Percentiles rank a stretch among this genome's conserved stretches.
These are phyloP conservation scores for Polygonum aviculare DNA, from an alignment of 148 eudicot genomes.

Conservation along the genomic window DNA sequence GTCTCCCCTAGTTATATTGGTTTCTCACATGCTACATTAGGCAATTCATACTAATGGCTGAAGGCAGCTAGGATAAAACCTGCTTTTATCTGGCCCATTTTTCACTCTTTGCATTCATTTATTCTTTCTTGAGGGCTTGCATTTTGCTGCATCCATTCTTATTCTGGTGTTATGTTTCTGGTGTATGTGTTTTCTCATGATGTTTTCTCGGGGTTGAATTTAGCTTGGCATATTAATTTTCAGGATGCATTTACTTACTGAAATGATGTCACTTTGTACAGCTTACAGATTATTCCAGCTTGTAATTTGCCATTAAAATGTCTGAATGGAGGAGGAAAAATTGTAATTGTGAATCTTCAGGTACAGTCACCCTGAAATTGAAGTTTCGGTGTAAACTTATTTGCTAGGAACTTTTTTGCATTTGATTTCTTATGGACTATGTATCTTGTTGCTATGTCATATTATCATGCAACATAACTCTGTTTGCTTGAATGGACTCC, in stretches of 20 bases:
- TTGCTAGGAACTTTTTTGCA: not conserved
- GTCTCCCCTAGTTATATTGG: not conserved
- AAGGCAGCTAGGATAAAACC: not conserved
- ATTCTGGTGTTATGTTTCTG: not conserved
- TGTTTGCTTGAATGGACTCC: not conserved
- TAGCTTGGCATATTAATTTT: not conserved
- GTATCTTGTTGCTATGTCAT: not conserved
- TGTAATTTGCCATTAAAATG: slow-evolving; percentile 88
- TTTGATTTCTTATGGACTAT: not conserved
- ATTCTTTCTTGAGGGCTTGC: not conserved
- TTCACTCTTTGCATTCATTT: not conserved
- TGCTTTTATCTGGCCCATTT: not conserved
- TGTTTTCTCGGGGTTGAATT: not conserved
- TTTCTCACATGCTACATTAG: not conserved
- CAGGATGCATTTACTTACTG: not conserved
- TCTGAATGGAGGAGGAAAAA: slow-evolving; percentile 76
- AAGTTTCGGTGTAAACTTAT: not conserved
- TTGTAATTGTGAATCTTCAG: slow-evolving; percentile 98
- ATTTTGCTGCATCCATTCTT: not conserved
- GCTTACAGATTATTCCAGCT: slow-evolving; percentile 99
- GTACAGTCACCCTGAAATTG: slow-evolving; percentile 25
- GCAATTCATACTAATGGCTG: not conserved
- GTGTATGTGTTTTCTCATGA: not conserved
- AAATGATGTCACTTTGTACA: slow-evolving; percentile 25
- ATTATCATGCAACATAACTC: not conserved